Evolutionary conservation across 2,329 filamentous ascomycete genomes (phyloP), one percentile per base, ranked within the genome.

Genomic region (Beauveria pseudobassiana): DNA sequence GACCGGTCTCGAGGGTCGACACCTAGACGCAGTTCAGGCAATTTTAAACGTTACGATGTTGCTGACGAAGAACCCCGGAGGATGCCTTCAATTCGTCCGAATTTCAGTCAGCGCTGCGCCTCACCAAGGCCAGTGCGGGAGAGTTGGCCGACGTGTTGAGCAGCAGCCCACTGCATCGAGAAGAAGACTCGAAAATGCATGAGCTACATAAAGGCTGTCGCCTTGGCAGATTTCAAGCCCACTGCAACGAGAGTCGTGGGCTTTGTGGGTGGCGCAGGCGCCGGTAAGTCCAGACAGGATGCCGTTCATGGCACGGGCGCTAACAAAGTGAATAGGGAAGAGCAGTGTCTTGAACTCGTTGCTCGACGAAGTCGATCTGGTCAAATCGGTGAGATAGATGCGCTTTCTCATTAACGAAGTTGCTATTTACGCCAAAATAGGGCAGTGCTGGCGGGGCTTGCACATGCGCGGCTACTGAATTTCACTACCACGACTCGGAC

Each of bases 341-440:
- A 81, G 78, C 62, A 81, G 79, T 62, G 66, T 81, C 3, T 69
- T 82, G 18, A 82, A 81, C 64, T 80, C 77, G 0, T 69, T 82
- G 1, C 69, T 82, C 3, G 78, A 82, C 55, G 69, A 55, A 0
- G 55, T 64, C 1, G 70, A 67, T 1, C 69, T 82, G 1, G 77
- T 78, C 0, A 71, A 75, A 63, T 70, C 77, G 2, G 78, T 81
- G 69, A 72, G 77, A 67, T 56, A 1, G 22, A 26, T 51, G 4
- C 26, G 24, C 5, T 26, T 42, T 43, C 9, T 9, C 3, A 18
- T 45, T n/a, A 26, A 18, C 18, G 18, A 16, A 12, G 1, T 24
- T 49, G 28, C 9, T 64, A 26, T 57, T 53, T 16, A n/a, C 12
- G 3, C 18, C 10, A 22, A 48, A 3, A 43, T 43, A 81, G 78